A percentile compares a stretch with the other conserved stretches of the same genome.
Conservation (phyloP, 345 rosid genomes). For the Lumnitzera littorea region DNA sequence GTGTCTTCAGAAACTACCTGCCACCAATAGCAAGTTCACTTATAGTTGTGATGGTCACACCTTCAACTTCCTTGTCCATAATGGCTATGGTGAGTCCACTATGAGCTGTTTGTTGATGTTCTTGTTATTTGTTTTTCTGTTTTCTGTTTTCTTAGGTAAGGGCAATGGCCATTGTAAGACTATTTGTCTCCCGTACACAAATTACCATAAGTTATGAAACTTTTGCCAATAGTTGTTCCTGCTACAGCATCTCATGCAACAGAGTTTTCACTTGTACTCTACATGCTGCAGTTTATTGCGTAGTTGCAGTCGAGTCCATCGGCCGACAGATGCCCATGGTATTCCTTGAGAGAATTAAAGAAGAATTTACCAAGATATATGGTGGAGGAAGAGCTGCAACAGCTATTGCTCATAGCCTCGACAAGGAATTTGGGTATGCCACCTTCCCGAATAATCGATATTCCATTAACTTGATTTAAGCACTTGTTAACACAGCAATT, state of each 20-base stretch:
- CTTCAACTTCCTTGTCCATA: conserved; percentile 57
- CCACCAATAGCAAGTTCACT: conserved; percentile 56
- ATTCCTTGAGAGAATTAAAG: conserved; percentile 53
- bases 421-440: conserved; percentile 41
- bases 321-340: conserved; percentile 53
- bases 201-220: too few species aligned
- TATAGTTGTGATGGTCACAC: conserved; percentile 74
- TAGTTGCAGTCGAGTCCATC: conserved; percentile 51
- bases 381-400: conserved; percentile 48
- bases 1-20: conserved; percentile 69
- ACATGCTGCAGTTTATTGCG: conserved; percentile 45
- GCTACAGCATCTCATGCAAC: too few species aligned
- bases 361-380: conserved; percentile 40
- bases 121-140: too few species aligned
- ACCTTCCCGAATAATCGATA: too few species aligned
- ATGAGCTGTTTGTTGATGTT: too few species aligned
- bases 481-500: too few species aligned
- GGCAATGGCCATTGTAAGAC: too few species aligned
- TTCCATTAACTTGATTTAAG: too few species aligned
- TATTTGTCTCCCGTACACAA: too few species aligned
- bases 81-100: conserved; percentile 46
- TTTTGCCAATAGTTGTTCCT: too few species aligned
- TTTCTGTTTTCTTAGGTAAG: too few species aligned
- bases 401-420: conserved; percentile 38
- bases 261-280: too few species aligned